A percentile compares a stretch with the other conserved stretches of the same genome.
Evolutionary conservation across 345 rosid genomes (phyloP).

Genomic region (Camelina laxa): DNA sequence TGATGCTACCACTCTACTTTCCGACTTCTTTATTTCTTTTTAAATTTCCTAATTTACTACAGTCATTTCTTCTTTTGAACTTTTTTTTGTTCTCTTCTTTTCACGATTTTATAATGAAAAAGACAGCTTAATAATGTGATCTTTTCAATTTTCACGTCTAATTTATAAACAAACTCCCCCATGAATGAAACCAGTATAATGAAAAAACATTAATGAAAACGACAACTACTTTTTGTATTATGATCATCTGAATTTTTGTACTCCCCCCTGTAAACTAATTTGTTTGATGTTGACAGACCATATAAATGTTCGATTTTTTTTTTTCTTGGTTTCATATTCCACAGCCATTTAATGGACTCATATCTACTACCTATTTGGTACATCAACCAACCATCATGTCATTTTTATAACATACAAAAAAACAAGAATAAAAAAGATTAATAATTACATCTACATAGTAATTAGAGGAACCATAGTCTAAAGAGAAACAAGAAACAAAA

Average conservation of each 20-base stretch:
- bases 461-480: conserved; percentile 17
- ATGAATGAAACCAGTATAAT: neutral
- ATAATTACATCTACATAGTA: conserved; percentile 23
- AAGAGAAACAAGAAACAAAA: neutral
- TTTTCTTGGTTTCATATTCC: conserved; percentile 24
- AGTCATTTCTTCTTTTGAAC: neutral
- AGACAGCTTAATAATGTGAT: no score
- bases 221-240: conserved; percentile 6
- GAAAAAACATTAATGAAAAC: conserved; percentile 2
- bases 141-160: neutral
- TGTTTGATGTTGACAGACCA: conserved; percentile 33
- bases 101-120: neutral
- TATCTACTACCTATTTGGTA: conserved; percentile 1
- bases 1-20: conserved; percentile 33
- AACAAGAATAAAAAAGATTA: neutral
- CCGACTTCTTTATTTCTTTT: neutral
- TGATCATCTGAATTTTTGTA: neutral
- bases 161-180: neutral
- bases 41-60: conserved; percentile 6
- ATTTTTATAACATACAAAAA: neutral
- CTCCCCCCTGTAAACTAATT: neutral
- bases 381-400: conserved; percentile 18
- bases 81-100: neutral
- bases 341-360: conserved; percentile 26
- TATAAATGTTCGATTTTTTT: conserved; percentile 14